A percentile compares a stretch with the other conserved stretches of the same genome.
Evolutionary conservation across 1,284 basidiomycete genomes (phyloP).

Genomic region (Heterobasidion annosum): DNA sequence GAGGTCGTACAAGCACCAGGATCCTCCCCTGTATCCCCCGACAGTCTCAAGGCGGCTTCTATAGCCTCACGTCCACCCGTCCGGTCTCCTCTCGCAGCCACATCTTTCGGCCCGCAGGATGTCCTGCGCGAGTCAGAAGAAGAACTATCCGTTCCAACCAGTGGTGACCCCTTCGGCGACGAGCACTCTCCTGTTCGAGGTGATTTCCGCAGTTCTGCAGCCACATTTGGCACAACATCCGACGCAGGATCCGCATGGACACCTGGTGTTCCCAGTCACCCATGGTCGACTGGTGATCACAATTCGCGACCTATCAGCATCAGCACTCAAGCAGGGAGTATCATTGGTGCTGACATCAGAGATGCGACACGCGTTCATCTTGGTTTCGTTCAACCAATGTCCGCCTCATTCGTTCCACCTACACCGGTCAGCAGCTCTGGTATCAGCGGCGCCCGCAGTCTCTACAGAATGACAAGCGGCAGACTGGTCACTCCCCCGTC

Average conservation of each 20-base stretch:
- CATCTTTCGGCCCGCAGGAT: conserved; percentile 67
- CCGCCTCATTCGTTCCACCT: conserved; percentile 7
- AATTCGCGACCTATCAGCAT: conserved; percentile 48
- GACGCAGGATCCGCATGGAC: conserved; percentile 22
- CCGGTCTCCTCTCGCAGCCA: conserved; percentile 59
- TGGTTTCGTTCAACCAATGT: conserved; percentile 27
- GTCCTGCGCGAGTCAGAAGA: conserved; percentile 45
- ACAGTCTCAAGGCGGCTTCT: conserved; percentile 23
- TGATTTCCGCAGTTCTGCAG: conserved; percentile 14
- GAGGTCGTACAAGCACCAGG: conserved; percentile 63
- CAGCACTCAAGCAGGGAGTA: conserved; percentile 51
- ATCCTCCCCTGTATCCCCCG: conserved; percentile 20
- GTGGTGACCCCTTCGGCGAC: conserved; percentile 58
- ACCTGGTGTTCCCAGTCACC: conserved; percentile 25
- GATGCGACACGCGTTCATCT: conserved; percentile 58
- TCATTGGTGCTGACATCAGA: conserved; percentile 43
- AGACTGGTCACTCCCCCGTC: conserved; percentile 42
- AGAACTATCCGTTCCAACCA: conserved; percentile 15
- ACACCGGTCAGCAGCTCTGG: conserved; percentile 14
- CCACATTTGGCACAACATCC: conserved; percentile 24
- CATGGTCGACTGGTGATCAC: conserved; percentile 28
- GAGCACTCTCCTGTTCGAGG: conserved; percentile 34
- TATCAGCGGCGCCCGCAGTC: conserved; percentile 25
- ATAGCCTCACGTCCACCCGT: conserved; percentile 31
- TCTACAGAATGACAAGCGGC: conserved; percentile 54